phyloP scores from a whole-genome alignment of 352 stramenopile genomes.

The Phytophthora syringae region DNA sequence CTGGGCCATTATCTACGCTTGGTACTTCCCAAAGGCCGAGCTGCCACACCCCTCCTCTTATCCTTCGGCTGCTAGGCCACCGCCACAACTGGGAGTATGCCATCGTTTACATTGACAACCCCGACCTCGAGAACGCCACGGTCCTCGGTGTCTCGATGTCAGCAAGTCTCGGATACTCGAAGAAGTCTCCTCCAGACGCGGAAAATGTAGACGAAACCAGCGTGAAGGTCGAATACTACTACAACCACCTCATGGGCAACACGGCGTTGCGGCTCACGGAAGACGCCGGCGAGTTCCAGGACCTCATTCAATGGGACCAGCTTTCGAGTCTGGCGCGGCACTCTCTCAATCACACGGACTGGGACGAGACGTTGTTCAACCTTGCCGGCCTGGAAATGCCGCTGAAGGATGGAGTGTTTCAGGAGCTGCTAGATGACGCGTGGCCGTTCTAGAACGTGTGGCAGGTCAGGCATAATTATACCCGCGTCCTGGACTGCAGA shows the following conservation, averaged over 20 bases:
- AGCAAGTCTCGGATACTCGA: conserved; percentile 19
- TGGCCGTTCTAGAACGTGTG: conserved; percentile 30
- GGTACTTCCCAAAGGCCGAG: conserved; percentile 39
- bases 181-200: conserved; percentile 7
- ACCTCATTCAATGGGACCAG: conserved; percentile 35
- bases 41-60: conserved; percentile 4
- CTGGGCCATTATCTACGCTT: too few species aligned
- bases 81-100: conserved; percentile 54
- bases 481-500: not conserved
- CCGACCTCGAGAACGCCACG: conserved; percentile 18
- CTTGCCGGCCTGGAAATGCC: conserved; percentile 26
- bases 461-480: not conserved
- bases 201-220: conserved; percentile 23
- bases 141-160: conserved; percentile 33
- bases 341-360: conserved; percentile 32
- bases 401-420: conserved; percentile 28
- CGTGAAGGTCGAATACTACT: conserved; percentile 36
- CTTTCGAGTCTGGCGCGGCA: conserved; percentile 26
- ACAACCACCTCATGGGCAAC: conserved; percentile 27
- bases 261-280: conserved; percentile 30
- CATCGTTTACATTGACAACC: conserved; percentile 41
- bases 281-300: conserved; percentile 27
- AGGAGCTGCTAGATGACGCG: conserved; percentile 22
- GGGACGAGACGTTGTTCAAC: conserved; percentile 25
- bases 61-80: conserved; percentile 32